Base-by-base conservation (phyloP, 2,329 filamentous ascomycete species). In the Arachnomyces sp. region DNA sequence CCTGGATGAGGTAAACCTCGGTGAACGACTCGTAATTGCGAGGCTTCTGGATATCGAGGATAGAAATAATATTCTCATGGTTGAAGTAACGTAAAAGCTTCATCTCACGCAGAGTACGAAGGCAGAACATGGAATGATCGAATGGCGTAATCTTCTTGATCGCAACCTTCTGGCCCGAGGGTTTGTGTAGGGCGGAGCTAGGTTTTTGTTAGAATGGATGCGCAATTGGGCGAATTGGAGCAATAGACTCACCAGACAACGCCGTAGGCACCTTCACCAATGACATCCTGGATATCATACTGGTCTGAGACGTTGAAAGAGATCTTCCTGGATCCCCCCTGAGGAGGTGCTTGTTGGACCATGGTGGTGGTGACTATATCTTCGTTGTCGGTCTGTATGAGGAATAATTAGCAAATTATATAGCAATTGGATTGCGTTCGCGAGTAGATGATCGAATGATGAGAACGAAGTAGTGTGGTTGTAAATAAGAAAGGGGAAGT, bases 101-200 rank as follows among this genome's bases (percentile, higher is more conserved):
- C 92, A 98, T 98, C 70, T 98, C 92, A 65, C 92, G 88, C 51
- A 98, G 73, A 1, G 92, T 98, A 63, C 92, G 77, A 57, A 98
- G 71, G 64, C 90, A 95, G 74, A 95, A 95, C 89, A 95, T 95
- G 62, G 88, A 94, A 65, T 96, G 92, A 59, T 98, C 92, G 66
- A 98, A 98, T 4, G 92, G 92, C 0, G 89, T 96, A 58, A 98
- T 98, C 77, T 98, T 98, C 76, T 98, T 98, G 74, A 98, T 98
- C 46, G 92, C 92, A 45, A 98, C 92, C 70, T 96, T 96, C 68
- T 98, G 92, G 48, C 88, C 82, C 0, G 92, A 96, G 15, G 92
- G 92, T 71, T 96, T 96, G 73, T 98, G 92, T 53, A 96, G 81
- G 43, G 92, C 92, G 45, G 92, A 98, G 71, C 88, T 94, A n/a